A percentile compares a stretch with the other conserved stretches of the same genome.
Evolutionary conservation across 176 grass and related monocot species (phyloP).

Genomic region (Ananas comosus): DNA sequence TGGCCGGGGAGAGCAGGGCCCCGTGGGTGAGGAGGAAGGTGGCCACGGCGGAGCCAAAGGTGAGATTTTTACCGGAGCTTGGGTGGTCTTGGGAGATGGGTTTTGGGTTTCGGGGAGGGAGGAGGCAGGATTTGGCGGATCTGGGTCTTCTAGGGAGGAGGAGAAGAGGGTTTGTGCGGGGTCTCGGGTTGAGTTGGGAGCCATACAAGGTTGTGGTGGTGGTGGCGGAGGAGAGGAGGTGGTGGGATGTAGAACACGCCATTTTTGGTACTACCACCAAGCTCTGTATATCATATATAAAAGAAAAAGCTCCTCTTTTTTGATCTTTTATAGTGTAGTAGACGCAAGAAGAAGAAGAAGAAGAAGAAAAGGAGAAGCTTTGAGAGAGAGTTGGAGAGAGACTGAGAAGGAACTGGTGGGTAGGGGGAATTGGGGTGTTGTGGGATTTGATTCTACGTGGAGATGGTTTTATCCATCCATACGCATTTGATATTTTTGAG

Average conservation of each 20-base stretch:
- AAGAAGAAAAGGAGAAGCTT: not conserved
- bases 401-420: not conserved
- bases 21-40: conserved; percentile 28
- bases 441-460: conserved; percentile 1
- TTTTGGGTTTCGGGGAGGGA: conserved; percentile 9
- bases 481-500: not conserved
- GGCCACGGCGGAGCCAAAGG: conserved; percentile 24
- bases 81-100: not conserved
- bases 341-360: not conserved
- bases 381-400: not conserved
- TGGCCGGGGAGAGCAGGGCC: conserved; percentile 15
- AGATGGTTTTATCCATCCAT: not conserved
- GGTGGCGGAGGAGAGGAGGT: conserved; percentile 69
- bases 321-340: not conserved
- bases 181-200: conserved; percentile 33
- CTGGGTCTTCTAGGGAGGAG: conserved; percentile 23
- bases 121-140: conserved; percentile 27
- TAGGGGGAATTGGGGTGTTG: not conserved
- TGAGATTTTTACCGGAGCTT: not conserved
- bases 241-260: conserved; percentile 33
- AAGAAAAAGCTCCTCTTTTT: not conserved
- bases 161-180: conserved; percentile 21
- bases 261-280: not conserved
- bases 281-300: no score
- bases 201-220: conserved; percentile 47